These are phyloP conservation scores for Chlorella ohadii DNA, from an alignment of 139 green algal species.

Conservation along the genomic window DNA sequence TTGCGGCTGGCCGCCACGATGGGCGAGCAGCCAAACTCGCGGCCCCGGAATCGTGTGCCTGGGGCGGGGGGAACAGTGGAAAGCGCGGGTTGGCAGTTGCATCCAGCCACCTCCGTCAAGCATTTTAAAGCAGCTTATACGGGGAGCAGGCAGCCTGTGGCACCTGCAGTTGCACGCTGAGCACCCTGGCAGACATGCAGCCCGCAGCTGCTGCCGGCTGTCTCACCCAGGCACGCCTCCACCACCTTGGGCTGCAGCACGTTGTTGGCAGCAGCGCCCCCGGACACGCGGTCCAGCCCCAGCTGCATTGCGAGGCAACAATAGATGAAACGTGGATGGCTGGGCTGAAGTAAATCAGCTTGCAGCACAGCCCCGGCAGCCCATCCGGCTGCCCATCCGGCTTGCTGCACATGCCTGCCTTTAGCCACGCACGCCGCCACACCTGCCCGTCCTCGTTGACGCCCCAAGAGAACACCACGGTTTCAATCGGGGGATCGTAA, in stretches of 20 bases:
- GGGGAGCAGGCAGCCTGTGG: too few species aligned
- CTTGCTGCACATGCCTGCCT: too few species aligned
- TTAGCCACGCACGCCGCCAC: constrained; percentile 40
- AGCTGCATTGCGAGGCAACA: neutral
- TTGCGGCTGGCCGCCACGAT: constrained; percentile 69
- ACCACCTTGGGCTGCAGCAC: constrained; percentile 76
- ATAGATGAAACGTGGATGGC: neutral
- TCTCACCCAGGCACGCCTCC: constrained; percentile 71
- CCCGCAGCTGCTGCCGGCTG: too few species aligned
- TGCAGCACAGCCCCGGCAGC: neutral
- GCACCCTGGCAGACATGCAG: too few species aligned
- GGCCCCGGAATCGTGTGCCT: constrained; percentile 63
- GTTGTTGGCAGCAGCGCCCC: constrained; percentile 23
- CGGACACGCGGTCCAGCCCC: neutral
- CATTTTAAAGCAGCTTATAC: too few species aligned
- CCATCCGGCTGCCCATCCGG: too few species aligned
- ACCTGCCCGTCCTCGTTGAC: constrained; percentile 89
- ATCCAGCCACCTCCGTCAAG: too few species aligned
- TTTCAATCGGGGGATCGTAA: constrained; percentile 75
- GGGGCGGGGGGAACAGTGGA: neutral
- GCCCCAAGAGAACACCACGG: constrained; percentile 89
- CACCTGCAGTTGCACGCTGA: too few species aligned
- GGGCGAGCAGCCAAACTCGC: constrained; percentile 43
- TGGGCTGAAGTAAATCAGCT: too few species aligned
- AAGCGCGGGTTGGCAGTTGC: neutral